Evolutionary conservation across 1,139 yeast species (phyloP), one percentile per base, ranked within the genome.

Genomic region (Geotrichum bryndzae): DNA sequence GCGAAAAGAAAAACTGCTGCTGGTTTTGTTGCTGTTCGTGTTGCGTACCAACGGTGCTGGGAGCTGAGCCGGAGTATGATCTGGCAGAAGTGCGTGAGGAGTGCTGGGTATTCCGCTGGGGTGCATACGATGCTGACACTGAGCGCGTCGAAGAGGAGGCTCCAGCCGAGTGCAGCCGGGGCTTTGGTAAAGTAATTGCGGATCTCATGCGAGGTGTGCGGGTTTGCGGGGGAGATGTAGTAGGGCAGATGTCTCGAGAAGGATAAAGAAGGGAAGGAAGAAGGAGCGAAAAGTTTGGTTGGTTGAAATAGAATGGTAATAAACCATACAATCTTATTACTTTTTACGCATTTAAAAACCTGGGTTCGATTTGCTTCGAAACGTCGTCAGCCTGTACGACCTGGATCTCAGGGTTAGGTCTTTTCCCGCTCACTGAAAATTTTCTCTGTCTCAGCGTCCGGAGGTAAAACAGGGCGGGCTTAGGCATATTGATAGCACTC

Each of bases 161-260:
- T n/a, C 48, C 48, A n/a, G 48, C 13, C 2, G 48, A 7, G n/a
- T 56, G 59, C 13, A 56, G 41, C 54, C 59, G 55, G 29, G 59
- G 55, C 59, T 56, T 56, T 29, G 59, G 59, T 38, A 56, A 29
- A n/a, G 59, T 51, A 51, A 56, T 51, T 51, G 55, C 55, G 29
- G 59, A 45, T 56, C 53, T 51, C 59, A 56, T 56, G 52, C 1
- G 18, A 41, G 18, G 45, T 38, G 18, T 13, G 45, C 7, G 10
- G 27, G 8, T 15, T 22, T n/a, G 41, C 23, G 41, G 57, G 38
- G 18, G 31, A 4, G 48, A 15, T 23, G 25, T 54, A 48, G 50
- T 23, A n/a, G 33, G n/a, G 38, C 13, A n/a, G 33, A 3, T 13
- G 18, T 29, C 29, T 38, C 22, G 50, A 38, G 51, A 18, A 52